A percentile compares a stretch with the other conserved stretches of the same genome.
phyloP scores from a whole-genome alignment of 768 basidiomycete genomes.

The Amanita polypyramis region DNA sequence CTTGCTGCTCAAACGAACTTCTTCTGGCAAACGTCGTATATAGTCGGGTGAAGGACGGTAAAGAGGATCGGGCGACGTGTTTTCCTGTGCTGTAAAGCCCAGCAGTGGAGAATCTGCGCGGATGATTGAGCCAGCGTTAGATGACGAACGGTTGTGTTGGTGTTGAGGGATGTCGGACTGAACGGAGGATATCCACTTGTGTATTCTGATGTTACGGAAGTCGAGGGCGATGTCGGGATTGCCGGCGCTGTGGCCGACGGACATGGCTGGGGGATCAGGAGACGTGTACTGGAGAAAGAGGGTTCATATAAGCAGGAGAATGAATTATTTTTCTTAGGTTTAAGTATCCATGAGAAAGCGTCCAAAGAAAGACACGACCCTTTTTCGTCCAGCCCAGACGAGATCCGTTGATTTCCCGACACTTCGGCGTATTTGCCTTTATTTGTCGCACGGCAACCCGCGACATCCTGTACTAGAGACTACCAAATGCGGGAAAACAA shows the following conservation, averaged over 20 bases:
- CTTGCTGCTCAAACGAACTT: not conserved
- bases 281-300: not conserved
- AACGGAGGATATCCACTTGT: constrained; percentile 4
- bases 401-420: not conserved
- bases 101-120: constrained; percentile 8
- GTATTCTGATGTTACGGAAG: not conserved
- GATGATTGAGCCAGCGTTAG: not conserved
- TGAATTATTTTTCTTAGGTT: not conserved
- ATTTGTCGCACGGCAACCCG: not conserved
- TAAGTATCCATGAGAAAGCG: constrained; percentile 1
- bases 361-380: not conserved
- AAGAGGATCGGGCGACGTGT: constrained; percentile 4
- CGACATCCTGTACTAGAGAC: not conserved
- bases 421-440: not conserved
- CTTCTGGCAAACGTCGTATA: constrained; percentile 1
- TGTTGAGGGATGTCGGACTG: not conserved
- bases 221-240: not conserved
- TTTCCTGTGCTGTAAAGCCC: constrained; percentile 4
- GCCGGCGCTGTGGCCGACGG: not conserved
- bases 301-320: not conserved
- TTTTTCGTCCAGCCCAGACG: not conserved
- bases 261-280: not conserved
- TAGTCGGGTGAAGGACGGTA: constrained; percentile 5
- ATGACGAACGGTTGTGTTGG: not conserved
- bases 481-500: not conserved